phyloP scores from a whole-genome alignment of 371 early-diverging fungal species.

The Mortierella polycephala region DNA sequence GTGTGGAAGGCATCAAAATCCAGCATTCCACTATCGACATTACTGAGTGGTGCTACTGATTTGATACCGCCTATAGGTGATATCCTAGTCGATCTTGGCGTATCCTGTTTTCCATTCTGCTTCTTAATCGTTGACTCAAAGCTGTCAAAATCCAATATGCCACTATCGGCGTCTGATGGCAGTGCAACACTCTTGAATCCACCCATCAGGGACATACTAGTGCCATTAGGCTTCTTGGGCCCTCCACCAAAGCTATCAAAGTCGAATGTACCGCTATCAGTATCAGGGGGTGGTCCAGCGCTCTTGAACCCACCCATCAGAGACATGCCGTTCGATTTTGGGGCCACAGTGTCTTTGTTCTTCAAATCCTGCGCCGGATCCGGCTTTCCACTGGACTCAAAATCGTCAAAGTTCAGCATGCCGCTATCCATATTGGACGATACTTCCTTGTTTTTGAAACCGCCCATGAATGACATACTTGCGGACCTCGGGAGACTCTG shows the following conservation, averaged over 20 bases:
- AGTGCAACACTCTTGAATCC: conserved; percentile 13
- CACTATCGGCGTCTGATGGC: conserved; percentile 19
- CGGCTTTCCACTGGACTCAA: background rate
- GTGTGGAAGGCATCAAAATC: conserved; percentile 40
- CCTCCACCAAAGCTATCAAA: conserved; percentile 34
- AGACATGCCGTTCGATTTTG: conserved; percentile 28
- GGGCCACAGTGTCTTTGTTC: background rate
- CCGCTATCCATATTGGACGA: conserved; percentile 18
- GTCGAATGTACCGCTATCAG: conserved; percentile 23
- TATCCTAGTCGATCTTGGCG: conserved; percentile 20
- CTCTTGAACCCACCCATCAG: conserved; percentile 33
- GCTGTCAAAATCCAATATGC: conserved; percentile 35
- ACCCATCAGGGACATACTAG: conserved; percentile 35
- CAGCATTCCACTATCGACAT: conserved; percentile 37
- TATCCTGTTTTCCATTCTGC: background rate
- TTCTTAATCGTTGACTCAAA: conserved; percentile 13
- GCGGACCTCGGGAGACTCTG: conserved; percentile 20
- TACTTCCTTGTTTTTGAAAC: conserved; percentile 1
- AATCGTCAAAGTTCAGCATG: conserved; percentile 27
- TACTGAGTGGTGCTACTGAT: conserved; percentile 7
- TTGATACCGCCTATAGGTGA: conserved; percentile 41
- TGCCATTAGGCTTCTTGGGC: conserved; percentile 8
- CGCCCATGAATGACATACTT: conserved; percentile 40
- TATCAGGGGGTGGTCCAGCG: conserved; percentile 2
- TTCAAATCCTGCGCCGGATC: background rate